phyloP scores from a whole-genome alignment of 352 stramenopile species.

The Phytopythium mirpurense region DNA sequence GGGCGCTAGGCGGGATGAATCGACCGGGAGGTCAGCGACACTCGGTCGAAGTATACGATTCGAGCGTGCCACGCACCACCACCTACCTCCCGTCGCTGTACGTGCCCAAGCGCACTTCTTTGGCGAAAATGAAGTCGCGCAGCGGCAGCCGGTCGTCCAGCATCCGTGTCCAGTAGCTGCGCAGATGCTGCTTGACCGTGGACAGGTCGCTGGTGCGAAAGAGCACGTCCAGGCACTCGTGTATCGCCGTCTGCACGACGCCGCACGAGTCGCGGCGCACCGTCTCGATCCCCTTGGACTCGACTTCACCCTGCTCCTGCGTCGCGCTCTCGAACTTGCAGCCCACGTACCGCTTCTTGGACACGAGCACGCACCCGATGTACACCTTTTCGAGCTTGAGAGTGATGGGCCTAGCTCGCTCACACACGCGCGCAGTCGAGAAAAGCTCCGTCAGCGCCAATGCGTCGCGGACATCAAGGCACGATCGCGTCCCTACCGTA shows the following conservation, averaged over 20 bases:
- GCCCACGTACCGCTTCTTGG: constrained; percentile 95
- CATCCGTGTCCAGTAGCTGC: constrained; percentile 65
- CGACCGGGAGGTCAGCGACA: not conserved
- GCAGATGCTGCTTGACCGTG: constrained; percentile 52
- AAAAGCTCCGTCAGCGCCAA: not conserved
- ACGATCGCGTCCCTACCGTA: constrained; percentile 10
- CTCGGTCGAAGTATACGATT: too few species aligned
- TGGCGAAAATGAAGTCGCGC: constrained; percentile 79
- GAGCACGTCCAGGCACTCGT: constrained; percentile 48
- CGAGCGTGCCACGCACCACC: too few species aligned
- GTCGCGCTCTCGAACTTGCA: constrained; percentile 72
- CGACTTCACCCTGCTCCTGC: constrained; percentile 52
- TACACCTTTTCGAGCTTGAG: constrained; percentile 92
- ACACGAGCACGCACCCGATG: constrained; percentile 87
- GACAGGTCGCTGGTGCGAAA: constrained; percentile 74
- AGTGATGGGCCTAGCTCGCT: constrained; percentile 50
- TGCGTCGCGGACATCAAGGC: not conserved
- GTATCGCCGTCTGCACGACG: constrained; percentile 77
- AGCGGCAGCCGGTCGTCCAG: constrained; percentile 58
- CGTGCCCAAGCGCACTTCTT: constrained; percentile 83
- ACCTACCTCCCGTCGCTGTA: constrained; percentile 55
- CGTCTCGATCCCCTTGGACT: constrained; percentile 92
- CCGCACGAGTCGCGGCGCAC: constrained; percentile 91
- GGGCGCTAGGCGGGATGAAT: constrained; percentile 29
- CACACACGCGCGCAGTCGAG: too few species aligned